Base-by-base conservation (phyloP, 1,139 yeast genomes). In the Debaryomyces coudertii region DNA sequence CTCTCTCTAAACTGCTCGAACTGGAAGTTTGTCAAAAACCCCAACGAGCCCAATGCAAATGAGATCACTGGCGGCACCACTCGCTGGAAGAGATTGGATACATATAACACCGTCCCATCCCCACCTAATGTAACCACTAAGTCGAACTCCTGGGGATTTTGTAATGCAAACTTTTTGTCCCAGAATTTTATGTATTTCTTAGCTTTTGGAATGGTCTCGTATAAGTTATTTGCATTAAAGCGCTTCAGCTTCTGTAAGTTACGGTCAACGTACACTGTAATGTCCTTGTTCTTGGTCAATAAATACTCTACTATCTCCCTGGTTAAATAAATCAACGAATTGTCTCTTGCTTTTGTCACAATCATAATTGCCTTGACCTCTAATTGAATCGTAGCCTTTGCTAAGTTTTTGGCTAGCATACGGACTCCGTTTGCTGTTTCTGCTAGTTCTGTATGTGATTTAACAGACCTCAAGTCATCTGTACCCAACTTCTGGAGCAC, bases 31-130 rank as follows among this genome's bases (percentile, higher is more conserved):
- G 96, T 88, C 48, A 89, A 69, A 56, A 89, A 89, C 3, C 96
- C 96, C 27, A 89, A 68, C 1, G 92, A 85, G 0, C 96, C 96
- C 34, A 89, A 70, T 1, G 92, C 76, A 65, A 89, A 89, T 24
- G 90, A 82, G 56, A 88, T 77, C n/a, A 88, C 89, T 1, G 96
- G 97, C 2, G 97, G 96, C 0, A 89, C 96, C 43, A 84, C 82
- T 51, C 81, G 68, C 61, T 89, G 96, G 65, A 89, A 89, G 42
- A 89, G 65, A 39, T 87, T 85, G 1, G 92, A 85, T 1, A 86
- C 95, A 60, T 82, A 87, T 35, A 89, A 67, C 6, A 89, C 96
- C 0, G 97, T 89, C 24, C 97, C 97, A 60, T 89, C 97, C 16
- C 97, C 97, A 14, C 96, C 96, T 27, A 88, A 65, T 0, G 96